Base-by-base conservation (phyloP, 2,329 filamentous ascomycete species). In the Neophaeococcomyces aloes region DNA sequence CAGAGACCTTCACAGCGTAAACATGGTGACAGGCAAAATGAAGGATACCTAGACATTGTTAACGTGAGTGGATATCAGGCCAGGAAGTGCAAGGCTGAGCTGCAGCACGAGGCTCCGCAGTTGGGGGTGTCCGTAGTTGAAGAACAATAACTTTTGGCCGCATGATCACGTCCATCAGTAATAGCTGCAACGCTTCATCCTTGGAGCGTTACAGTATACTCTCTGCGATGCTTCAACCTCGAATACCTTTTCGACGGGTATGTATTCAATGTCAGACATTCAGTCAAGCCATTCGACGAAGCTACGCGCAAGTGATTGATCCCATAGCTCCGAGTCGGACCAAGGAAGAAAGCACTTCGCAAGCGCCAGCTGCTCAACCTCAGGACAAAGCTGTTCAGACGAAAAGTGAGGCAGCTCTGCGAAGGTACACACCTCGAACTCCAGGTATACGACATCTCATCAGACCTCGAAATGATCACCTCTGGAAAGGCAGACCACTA, bases 381-480 rank as follows among this genome's bases (percentile, higher is more conserved):
- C 50, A 50, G 29, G 47, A 47, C 31, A 45, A 57, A 8, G 38
- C 56, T 18, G 38, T 51, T 4, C 44, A 45, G 21, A 42, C 49
- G n/a, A 59, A 61, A 32, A 57, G 68, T 31, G 60, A 67, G 13
- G 64, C 68, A 13, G 66, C 72, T 34, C 62, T 96, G 63, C 80
- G 86, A 56, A 91, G 84, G 42, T 98, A 95, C 65, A 96, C 85
- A 63, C 91, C 91, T 29, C 80, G 86, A 56, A 95, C 91, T 1
- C 89, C 89, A 10, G 91, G 91, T 74, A 65, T 94, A 47, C 81
- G 91, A 58, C 91, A 98, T 75, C 71, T 98, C 53, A 83, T 82
- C 63, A 78, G 91, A 33, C 87, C 91, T 11, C 81, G 95, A 65
- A 96, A 96, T 65, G 87, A 95, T 58, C 91, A 98, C 64, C 70